These are phyloP conservation scores for Apiotrichum porosum DNA, from an alignment of 1,284 basidiomycete genomes.

Conservation along the genomic window DNA sequence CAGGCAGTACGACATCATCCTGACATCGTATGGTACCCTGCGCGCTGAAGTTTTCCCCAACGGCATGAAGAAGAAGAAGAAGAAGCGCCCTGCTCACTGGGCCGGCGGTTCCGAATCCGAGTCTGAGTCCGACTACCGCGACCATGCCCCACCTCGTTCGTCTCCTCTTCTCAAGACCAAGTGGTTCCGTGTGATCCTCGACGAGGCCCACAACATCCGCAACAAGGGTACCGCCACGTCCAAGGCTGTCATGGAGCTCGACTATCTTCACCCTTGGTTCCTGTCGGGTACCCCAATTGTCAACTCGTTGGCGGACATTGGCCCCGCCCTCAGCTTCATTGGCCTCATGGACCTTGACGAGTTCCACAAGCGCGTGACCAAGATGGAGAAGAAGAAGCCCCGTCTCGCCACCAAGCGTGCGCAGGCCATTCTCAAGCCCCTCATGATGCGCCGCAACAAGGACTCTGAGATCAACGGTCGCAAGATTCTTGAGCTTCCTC, in stretches of 20 bases:
- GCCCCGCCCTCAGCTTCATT: conserved; percentile 32
- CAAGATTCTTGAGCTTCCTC: conserved; percentile 37
- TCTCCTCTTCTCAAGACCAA: conserved; percentile 38
- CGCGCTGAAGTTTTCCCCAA: neutral
- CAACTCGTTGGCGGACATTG: conserved; percentile 21
- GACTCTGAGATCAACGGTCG: conserved; percentile 43
- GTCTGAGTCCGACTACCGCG: conserved; percentile 11
- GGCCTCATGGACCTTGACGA: conserved; percentile 31
- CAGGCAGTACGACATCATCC: conserved; percentile 44
- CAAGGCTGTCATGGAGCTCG: conserved; percentile 31
- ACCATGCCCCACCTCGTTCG: conserved; percentile 31
- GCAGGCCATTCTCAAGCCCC: conserved; percentile 37
- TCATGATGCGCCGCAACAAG: conserved; percentile 43
- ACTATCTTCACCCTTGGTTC: conserved; percentile 36
- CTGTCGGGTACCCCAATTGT: conserved; percentile 43
- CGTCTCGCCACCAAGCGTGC: conserved; percentile 37
- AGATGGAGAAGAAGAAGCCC: conserved; percentile 30
- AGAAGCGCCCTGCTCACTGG: neutral
- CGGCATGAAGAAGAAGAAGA: conserved; percentile 20
- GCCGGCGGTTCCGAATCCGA: conserved; percentile 1
- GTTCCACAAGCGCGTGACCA: conserved; percentile 30
- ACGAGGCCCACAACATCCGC: conserved; percentile 47
- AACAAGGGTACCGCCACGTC: conserved; percentile 39
- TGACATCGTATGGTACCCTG: conserved; percentile 43
- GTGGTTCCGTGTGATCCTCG: conserved; percentile 49